A percentile compares a stretch with the other conserved stretches of the same genome.
phyloP scores from a whole-genome alignment of 2,329 filamentous ascomycete species.

The Didymosphaeria variabile region DNA sequence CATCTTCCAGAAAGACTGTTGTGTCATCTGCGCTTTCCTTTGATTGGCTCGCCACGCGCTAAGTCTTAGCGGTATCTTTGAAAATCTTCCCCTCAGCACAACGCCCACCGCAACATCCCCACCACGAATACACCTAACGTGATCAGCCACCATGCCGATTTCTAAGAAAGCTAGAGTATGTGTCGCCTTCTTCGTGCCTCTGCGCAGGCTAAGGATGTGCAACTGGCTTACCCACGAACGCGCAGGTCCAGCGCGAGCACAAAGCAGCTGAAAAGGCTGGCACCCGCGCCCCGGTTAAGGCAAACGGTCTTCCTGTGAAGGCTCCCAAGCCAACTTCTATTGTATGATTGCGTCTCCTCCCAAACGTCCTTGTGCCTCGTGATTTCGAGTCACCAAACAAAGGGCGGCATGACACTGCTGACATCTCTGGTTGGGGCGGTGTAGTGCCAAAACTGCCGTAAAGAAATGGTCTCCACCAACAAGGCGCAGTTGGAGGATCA shows the following conservation, averaged over 20 bases:
- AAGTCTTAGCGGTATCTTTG: background rate
- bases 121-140: background rate
- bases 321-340: conserved; percentile 62
- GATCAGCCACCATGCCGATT: conserved; percentile 54
- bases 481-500: conserved; percentile 63
- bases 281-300: conserved; percentile 62
- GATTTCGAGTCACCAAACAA: background rate
- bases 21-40: too few species aligned
- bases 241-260: conserved; percentile 64
- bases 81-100: background rate
- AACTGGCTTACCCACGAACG: background rate
- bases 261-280: conserved; percentile 63
- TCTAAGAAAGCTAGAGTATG: conserved; percentile 58
- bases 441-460: conserved; percentile 62
- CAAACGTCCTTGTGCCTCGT: background rate
- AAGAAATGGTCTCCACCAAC: conserved; percentile 63
- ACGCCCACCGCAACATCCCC: background rate
- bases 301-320: conserved; percentile 66
- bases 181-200: conserved; percentile 15
- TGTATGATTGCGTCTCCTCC: conserved; percentile 39
- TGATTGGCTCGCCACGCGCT: background rate
- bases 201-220: conserved; percentile 9
- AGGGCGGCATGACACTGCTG: conserved; percentile 16
- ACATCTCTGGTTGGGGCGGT: conserved; percentile 1
- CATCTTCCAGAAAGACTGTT: too few species aligned